A percentile compares a stretch with the other conserved stretches of the same genome.
Conservation (phyloP, 805 yeast species). For the Candida ortonii region DNA sequence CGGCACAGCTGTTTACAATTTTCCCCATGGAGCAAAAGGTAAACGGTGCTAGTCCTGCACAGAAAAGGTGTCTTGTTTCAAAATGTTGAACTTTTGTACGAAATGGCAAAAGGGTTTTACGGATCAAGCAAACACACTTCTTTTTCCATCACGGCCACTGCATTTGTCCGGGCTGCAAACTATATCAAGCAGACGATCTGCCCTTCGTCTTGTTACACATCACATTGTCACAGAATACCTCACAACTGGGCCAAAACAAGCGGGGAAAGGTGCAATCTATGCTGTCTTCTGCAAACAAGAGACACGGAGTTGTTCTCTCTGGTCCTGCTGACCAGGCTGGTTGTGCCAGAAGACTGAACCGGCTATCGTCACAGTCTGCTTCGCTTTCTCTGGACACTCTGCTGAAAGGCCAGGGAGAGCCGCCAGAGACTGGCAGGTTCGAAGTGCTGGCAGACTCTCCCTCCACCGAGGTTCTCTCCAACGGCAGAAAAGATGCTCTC, state of each 20-base stretch:
- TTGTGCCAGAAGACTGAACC: slow-evolving; percentile 6
- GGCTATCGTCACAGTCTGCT: slow-evolving; percentile 14
- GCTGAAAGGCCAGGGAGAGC: slow-evolving; percentile 12
- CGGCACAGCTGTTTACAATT: slow-evolving; percentile 12
- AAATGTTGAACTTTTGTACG: too few species aligned
- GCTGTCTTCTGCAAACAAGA: slow-evolving; percentile 16
- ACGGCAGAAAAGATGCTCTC: too few species aligned
- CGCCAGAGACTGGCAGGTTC: too few species aligned
- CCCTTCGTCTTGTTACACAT: neutral
- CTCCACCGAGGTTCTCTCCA: too few species aligned
- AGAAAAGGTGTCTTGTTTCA: slow-evolving; percentile 7
- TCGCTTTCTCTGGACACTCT: slow-evolving; percentile 18
- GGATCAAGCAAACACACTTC: too few species aligned
- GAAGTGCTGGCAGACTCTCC: too few species aligned
- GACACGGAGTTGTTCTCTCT: slow-evolving; percentile 22
- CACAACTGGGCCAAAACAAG: too few species aligned
- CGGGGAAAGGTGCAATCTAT: too few species aligned
- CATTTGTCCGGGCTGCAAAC: too few species aligned
- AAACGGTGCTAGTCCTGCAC: slow-evolving; percentile 6
- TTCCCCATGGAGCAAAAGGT: slow-evolving; percentile 11
- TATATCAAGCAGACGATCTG: too few species aligned
- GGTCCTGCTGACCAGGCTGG: slow-evolving; percentile 5
- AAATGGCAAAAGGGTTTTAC: too few species aligned
- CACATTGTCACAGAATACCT: neutral
- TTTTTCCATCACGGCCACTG: too few species aligned